A percentile compares a stretch with the other conserved stretches of the same genome.
Evolutionary conservation across 2,329 filamentous ascomycete species (phyloP).

Genomic region (Beauveria bassiana): DNA sequence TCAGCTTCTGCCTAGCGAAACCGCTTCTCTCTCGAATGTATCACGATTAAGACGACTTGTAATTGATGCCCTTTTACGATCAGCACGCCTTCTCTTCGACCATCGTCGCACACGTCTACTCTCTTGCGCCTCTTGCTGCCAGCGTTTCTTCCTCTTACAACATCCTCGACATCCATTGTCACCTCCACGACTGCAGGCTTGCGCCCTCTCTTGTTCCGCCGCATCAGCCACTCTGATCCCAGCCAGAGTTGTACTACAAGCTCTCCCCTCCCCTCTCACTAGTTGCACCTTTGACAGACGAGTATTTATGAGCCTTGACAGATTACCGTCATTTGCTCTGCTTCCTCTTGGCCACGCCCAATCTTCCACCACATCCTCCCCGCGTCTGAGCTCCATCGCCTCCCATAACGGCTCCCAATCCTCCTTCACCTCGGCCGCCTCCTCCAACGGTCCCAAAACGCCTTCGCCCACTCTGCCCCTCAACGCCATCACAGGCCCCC

Average conservation of each 20-base stretch:
- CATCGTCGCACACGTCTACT: constrained; percentile 1
- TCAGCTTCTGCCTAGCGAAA: background rate
- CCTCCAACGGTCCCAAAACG: constrained; percentile 63
- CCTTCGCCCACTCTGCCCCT: constrained; percentile 62
- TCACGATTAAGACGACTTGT: constrained; percentile 19
- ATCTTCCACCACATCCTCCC: constrained; percentile 65
- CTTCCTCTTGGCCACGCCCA: constrained; percentile 62
- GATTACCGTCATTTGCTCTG: constrained; percentile 62
- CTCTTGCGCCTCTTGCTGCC: background rate
- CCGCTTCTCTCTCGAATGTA: constrained; percentile 9
- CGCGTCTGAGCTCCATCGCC: constrained; percentile 68
- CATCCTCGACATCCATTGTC: background rate
- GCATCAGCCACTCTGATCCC: background rate
- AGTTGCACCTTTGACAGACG: background rate
- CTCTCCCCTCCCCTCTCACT: background rate
- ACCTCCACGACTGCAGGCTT: background rate
- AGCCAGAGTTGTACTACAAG: constrained; percentile 7
- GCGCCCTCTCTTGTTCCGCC: background rate
- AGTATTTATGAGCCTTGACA: constrained; percentile 57
- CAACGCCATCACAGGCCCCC: constrained; percentile 29
- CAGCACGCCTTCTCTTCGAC: constrained; percentile 16
- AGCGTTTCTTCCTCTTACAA: background rate
- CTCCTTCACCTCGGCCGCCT: constrained; percentile 46
- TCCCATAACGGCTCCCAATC: constrained; percentile 47
- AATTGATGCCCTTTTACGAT: constrained; percentile 23